Evolutionary conservation across 345 rosid genomes (phyloP).

Genomic region (Anastatica hierochuntica): DNA sequence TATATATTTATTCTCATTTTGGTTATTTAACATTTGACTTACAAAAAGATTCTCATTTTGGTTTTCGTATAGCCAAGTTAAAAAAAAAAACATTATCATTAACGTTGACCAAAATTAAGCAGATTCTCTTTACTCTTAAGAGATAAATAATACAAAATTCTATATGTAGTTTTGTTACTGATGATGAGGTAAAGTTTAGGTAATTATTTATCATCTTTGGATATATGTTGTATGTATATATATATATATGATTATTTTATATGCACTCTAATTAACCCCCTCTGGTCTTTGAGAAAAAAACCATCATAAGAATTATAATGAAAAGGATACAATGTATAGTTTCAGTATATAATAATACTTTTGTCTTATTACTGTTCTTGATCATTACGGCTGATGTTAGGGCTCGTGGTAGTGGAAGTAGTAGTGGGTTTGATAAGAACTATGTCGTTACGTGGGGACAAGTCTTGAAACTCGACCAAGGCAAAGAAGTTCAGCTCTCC

Average conservation of each 20-base stretch:
- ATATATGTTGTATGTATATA: too few species aligned
- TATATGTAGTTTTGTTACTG: background rate
- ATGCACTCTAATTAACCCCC: background rate
- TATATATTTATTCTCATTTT: too few species aligned
- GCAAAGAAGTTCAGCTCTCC: constrained; percentile 15
- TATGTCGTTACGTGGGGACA: constrained; percentile 17
- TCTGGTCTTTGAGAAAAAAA: background rate
- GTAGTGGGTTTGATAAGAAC: constrained; percentile 5
- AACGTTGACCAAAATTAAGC: background rate
- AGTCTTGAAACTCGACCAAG: constrained; percentile 12
- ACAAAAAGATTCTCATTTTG: too few species aligned
- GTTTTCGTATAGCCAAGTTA: too few species aligned
- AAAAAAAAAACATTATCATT: too few species aligned
- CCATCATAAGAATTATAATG: background rate
- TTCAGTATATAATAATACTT: background rate
- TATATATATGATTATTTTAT: too few species aligned
- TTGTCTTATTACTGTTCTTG: background rate
- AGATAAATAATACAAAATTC: too few species aligned
- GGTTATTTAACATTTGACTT: too few species aligned
- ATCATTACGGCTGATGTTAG: background rate
- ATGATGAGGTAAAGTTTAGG: background rate
- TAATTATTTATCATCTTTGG: background rate
- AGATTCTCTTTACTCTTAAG: too few species aligned
- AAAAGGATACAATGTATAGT: background rate
- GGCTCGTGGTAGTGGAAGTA: background rate